Evolutionary conservation across 495 filamentous ascomycete genomes (phyloP).

Genomic region (Copromyces sp.): DNA sequence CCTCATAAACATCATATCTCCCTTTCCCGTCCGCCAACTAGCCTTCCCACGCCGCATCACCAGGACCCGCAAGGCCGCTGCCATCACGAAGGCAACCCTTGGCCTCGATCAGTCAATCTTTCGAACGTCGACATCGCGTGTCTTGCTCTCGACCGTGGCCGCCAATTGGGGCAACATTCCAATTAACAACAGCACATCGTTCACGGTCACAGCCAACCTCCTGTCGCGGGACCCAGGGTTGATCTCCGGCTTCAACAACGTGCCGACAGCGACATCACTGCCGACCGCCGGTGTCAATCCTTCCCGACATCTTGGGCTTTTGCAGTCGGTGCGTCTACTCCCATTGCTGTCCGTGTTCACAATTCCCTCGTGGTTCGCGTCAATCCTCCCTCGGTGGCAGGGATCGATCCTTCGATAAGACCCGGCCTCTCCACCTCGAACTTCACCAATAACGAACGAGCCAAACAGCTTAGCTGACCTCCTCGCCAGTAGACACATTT

Average conservation of each 20-base stretch:
- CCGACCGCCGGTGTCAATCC: neutral
- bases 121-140: neutral
- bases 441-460: neutral
- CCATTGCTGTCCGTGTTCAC: neutral
- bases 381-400: neutral
- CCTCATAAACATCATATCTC: conserved; percentile 10
- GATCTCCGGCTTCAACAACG: neutral
- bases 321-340: neutral
- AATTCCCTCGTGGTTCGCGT: neutral
- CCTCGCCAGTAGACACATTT: neutral
- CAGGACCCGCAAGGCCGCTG: conserved; percentile 8
- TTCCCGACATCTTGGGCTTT: neutral
- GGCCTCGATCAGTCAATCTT: conserved; percentile 6
- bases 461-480: neutral
- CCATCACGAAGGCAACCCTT: conserved; percentile 13
- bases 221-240: neutral
- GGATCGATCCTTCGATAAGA: neutral
- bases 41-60: conserved; percentile 8
- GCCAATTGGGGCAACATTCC: neutral
- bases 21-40: conserved; percentile 7
- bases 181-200: neutral
- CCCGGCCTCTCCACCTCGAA: neutral
- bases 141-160: neutral
- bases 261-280: neutral
- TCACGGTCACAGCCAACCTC: neutral